Evolutionary conservation across 192 early-diverging fungal species (phyloP).

Genomic region (Mortierella claussenii): DNA sequence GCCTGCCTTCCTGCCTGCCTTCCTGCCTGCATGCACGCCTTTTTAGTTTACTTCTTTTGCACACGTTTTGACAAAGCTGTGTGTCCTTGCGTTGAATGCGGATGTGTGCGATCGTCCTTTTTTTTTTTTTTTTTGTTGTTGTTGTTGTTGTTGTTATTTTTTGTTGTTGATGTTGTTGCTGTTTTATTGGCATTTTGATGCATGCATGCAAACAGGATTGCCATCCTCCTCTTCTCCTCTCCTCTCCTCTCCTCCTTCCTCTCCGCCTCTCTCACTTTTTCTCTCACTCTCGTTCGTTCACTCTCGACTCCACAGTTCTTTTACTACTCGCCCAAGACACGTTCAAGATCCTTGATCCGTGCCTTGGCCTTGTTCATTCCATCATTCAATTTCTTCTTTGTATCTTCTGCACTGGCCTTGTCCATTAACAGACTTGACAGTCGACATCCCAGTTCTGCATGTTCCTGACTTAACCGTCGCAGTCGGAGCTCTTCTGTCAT

Average conservation of each 20-base stretch:
- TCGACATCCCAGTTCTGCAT: constrained; percentile 3
- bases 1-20: too few relatives aligned
- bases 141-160: background rate
- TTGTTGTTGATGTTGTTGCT: too few relatives aligned
- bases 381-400: constrained; percentile 28
- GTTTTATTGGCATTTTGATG: too few relatives aligned
- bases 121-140: constrained; percentile 3
- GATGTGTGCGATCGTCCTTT: background rate
- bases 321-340: background rate
- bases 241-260: too few relatives aligned
- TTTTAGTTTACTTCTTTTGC: background rate
- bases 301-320: too few relatives aligned
- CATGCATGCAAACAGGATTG: too few relatives aligned
- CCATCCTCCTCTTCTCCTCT: too few relatives aligned
- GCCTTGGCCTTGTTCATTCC: constrained; percentile 18
- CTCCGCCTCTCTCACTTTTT: too few relatives aligned
- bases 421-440: constrained; percentile 20
- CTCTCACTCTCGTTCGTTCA: too few relatives aligned
- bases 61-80: too few relatives aligned
- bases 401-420: constrained; percentile 23
- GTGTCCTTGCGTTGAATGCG: too few relatives aligned
- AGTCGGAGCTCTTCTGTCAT: background rate
- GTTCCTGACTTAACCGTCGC: constrained; percentile 1
- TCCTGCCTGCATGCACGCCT: too few relatives aligned
- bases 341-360: constrained; percentile 26